A percentile compares a stretch with the other conserved stretches of the same genome.
Evolutionary conservation across 768 basidiomycete genomes (phyloP).

Genomic region (Pisolithus tinctorius): DNA sequence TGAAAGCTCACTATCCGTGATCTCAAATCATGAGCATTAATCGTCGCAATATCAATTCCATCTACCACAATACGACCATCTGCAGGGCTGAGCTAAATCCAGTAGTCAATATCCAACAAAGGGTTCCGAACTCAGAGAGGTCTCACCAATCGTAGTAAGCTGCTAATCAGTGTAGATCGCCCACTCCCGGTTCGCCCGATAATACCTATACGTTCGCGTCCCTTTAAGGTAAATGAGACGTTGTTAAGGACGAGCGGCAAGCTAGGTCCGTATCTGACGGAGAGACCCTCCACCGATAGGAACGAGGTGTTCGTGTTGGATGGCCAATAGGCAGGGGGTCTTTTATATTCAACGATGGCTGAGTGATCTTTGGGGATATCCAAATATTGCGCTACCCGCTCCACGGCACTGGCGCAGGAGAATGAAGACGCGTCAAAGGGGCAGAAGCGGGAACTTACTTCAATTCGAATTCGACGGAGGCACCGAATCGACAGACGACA

Average conservation of each 20-base stretch:
- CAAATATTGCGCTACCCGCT: conserved; percentile 88
- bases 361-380: conserved; percentile 85
- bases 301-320: conserved; percentile 58
- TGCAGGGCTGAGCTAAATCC: conserved; percentile 59
- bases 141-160: conserved; percentile 71
- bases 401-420: conserved; percentile 57
- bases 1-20: conserved; percentile 52
- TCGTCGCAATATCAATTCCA: conserved; percentile 81
- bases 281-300: conserved; percentile 66
- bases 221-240: conserved; percentile 65
- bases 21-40: conserved; percentile 80
- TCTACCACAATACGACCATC: conserved; percentile 75
- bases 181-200: conserved; percentile 80
- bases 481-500: conserved; percentile 39
- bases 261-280: conserved; percentile 79
- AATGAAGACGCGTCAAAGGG: conserved; percentile 5
- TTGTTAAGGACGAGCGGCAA: conserved; percentile 74
- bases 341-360: conserved; percentile 60
- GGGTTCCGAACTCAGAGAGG: conserved; percentile 5
- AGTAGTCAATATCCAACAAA: background rate
- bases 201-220: conserved; percentile 71
- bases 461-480: conserved; percentile 63
- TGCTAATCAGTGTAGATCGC: conserved; percentile 82
- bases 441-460: conserved; percentile 42
- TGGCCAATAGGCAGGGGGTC: conserved; percentile 92